phyloP scores from a whole-genome alignment of 2,329 filamentous ascomycete genomes.

The Aspergillus ibericus region DNA sequence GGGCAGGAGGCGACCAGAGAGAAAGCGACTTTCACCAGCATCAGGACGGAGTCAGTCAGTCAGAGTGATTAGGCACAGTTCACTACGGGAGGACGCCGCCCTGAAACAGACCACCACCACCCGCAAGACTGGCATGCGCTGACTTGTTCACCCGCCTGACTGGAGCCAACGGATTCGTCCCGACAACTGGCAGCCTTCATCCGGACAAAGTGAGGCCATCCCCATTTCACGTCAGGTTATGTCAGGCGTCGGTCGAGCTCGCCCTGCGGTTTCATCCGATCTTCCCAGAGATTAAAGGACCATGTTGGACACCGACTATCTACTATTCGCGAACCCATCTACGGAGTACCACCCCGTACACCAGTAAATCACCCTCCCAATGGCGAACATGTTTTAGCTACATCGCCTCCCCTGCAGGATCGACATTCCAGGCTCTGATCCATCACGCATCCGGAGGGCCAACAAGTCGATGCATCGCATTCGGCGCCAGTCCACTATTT shows the following conservation, averaged over 20 bases:
- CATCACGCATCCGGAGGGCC: not conserved
- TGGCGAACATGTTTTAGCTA: not conserved
- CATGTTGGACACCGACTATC: too few species aligned
- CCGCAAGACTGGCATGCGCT: not conserved
- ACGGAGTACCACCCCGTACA: not conserved
- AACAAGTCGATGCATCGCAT: conserved; percentile 3
- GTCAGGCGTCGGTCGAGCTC: too few species aligned
- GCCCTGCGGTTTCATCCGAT: too few species aligned
- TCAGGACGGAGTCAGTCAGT: too few species aligned
- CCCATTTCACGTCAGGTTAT: not conserved
- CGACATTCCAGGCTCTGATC: not conserved
- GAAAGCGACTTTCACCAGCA: not conserved
- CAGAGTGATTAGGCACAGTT: too few species aligned
- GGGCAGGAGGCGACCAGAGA: not conserved
- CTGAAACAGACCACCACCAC: not conserved
- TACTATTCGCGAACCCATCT: not conserved
- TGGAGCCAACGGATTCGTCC: not conserved
- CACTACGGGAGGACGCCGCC: not conserved
- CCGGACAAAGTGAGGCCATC: not conserved
- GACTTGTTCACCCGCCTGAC: not conserved
- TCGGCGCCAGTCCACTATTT: not conserved
- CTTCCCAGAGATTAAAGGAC: too few species aligned
- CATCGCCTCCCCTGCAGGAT: not conserved
- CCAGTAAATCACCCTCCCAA: not conserved
- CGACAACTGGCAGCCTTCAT: not conserved